These are phyloP conservation scores for Dendrostoma leiphaemia DNA, from an alignment of 2,329 filamentous ascomycete genomes.

Conservation along the genomic window DNA sequence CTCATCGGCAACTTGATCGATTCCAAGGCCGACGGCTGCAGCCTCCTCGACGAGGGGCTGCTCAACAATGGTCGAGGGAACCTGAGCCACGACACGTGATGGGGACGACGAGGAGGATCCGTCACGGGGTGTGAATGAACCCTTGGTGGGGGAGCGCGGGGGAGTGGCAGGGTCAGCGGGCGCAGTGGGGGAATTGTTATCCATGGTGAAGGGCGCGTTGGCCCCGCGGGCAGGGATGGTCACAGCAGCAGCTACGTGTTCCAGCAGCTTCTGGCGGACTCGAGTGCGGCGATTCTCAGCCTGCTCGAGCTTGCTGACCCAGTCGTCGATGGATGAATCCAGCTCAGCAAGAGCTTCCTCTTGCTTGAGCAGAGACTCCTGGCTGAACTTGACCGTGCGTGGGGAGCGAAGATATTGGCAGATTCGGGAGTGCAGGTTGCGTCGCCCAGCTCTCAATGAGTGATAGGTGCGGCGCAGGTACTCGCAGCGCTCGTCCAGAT, in stretches of 20 bases:
- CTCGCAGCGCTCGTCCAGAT: conserved; percentile 74
- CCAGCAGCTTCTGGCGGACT: conserved; percentile 75
- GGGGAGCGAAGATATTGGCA: conserved; percentile 74
- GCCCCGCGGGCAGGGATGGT: conserved; percentile 42
- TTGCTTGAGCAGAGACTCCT: conserved; percentile 74
- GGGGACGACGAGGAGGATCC: conserved; percentile 43
- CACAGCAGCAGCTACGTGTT: conserved; percentile 74
- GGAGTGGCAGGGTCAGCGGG: conserved; percentile 52
- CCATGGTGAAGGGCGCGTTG: conserved; percentile 40
- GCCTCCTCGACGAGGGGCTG: conserved; percentile 47
- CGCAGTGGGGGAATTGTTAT: conserved; percentile 30
- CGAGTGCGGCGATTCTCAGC: conserved; percentile 74
- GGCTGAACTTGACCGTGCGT: conserved; percentile 67
- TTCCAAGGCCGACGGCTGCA: conserved; percentile 27
- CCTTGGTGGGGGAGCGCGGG: conserved; percentile 57
- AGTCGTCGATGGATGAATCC: conserved; percentile 76
- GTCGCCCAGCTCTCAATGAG: conserved; percentile 70
- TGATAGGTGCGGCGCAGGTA: conserved; percentile 76
- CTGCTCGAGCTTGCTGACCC: conserved; percentile 76
- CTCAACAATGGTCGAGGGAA: conserved; percentile 56
- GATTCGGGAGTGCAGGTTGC: conserved; percentile 74
- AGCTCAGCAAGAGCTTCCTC: conserved; percentile 77
- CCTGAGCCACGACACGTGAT: conserved; percentile 49
- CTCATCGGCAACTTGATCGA: conserved; percentile 21
- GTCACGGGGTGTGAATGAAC: conserved; percentile 28